phyloP scores from a whole-genome alignment of 2,329 filamentous ascomycete genomes.

The Fusarium tricinctum region DNA sequence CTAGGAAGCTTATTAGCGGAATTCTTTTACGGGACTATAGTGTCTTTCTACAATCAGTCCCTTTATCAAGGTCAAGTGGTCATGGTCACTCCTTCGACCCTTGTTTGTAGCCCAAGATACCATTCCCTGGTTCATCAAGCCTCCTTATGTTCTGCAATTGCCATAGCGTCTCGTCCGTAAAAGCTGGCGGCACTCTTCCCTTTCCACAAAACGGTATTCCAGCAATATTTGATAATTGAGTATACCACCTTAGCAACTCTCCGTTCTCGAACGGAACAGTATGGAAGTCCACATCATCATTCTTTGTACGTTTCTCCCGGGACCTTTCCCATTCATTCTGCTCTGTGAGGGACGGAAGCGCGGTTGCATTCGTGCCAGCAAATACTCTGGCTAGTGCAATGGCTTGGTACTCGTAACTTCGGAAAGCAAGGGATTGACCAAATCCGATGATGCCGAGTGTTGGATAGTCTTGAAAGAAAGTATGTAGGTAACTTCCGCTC shows the following conservation, averaged over 20 bases:
- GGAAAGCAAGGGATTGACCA: neutral
- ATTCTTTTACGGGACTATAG: too few relatives aligned
- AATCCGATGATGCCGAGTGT: constrained; percentile 3
- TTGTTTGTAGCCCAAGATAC: too few relatives aligned
- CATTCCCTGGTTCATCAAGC: too few relatives aligned
- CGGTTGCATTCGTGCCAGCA: neutral
- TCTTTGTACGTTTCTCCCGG: neutral
- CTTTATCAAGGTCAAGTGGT: too few relatives aligned
- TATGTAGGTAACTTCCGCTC: neutral
- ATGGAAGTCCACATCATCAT: neutral
- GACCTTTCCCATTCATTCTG: neutral
- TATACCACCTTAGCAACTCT: neutral
- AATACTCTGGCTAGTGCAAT: constrained; percentile 6
- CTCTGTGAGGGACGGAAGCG: neutral
- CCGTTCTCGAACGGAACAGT: neutral
- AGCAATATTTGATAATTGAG: neutral
- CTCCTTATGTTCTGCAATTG: neutral
- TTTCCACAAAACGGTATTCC: neutral
- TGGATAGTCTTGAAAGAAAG: neutral
- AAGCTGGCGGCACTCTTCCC: neutral
- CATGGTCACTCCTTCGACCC: too few relatives aligned
- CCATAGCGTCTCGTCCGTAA: neutral
- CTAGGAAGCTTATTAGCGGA: too few relatives aligned
- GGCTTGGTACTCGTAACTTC: constrained; percentile 11
- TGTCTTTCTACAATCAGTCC: too few relatives aligned